Evolutionary conservation across 192 early-diverging fungal genomes (phyloP), one percentile per base, ranked within the genome.

Genomic region (Coemansia sp.): DNA sequence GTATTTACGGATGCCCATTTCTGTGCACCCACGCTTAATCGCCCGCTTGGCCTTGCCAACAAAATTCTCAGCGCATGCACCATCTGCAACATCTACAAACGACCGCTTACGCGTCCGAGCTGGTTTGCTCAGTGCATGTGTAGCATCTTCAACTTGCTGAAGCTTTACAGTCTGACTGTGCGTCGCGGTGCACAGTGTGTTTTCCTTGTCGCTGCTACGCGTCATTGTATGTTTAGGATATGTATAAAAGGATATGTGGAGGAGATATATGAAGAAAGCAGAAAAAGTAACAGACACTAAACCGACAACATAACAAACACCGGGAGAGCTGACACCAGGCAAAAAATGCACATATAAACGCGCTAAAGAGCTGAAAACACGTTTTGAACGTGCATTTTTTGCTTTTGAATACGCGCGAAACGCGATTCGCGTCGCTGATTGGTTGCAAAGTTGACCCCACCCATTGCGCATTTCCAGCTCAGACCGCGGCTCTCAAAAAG

Each of bases 1-100:
- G 62, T 70, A 64, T 39, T 70, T 69, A 57, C 71, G 66, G 47
- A 79, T 73, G 12, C 76, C 76, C 55, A 79, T 66, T 58, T 79
- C 76, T 0, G 76, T 50, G 32, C 76, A 79, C 48, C 70, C 49
- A 38, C 76, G 76, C 39, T 70, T 73, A 19, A 79, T 79, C 3
- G 76, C 76, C 22, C 37, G 25, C 58, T 79, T 79, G 22, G 76
- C 71, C 64, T 67, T 66, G 38, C 55, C 65, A 9, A 73, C 71
- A 51, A 79, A 24, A 50, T 53, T 47, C 3, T 65, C 64, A 21
- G 58, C 17, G 55, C 47, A 35, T 8, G 32, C 27, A 56, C 62
- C 53, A 3, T 64, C 68, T 4, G 48, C 38, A 21, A 54, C 39
- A 49, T 70, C 60, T 24, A 49, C 64, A 49, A 70, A 35, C 19